phyloP scores from a whole-genome alignment of 2,329 filamentous ascomycete species.

The Didymellaceae sp. region DNA sequence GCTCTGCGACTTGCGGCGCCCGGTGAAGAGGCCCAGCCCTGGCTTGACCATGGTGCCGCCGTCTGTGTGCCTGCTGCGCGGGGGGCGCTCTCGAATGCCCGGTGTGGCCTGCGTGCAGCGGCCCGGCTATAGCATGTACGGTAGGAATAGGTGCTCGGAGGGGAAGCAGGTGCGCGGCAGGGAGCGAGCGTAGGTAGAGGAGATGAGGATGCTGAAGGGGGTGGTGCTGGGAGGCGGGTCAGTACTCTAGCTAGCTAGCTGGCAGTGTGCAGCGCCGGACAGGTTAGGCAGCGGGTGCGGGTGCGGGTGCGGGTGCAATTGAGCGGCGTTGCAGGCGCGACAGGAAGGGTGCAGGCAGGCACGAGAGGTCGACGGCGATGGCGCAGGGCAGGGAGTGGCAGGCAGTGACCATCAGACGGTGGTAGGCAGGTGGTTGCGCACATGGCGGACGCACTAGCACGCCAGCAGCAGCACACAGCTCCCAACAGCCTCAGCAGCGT shows the following conservation, averaged over 20 bases:
- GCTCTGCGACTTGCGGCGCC: slow-evolving; percentile 47
- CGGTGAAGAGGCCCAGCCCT: slow-evolving; percentile 40
- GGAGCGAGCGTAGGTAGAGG: slow-evolving; percentile 5
- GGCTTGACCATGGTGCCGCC: slow-evolving; percentile 38
- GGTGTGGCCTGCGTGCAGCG: slow-evolving; percentile 26
- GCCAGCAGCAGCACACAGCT: slow-evolving; percentile 3
- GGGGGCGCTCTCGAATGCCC: slow-evolving; percentile 24
- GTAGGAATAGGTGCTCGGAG: not conserved
- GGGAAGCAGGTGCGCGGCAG: slow-evolving; percentile 11
- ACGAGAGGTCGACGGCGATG: not conserved
- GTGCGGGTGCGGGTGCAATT: not conserved
- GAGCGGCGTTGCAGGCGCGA: not conserved
- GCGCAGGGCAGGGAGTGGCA: not conserved
- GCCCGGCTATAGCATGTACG: slow-evolving; percentile 29
- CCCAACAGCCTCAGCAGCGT: slow-evolving; percentile 2
- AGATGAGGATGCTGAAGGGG: not conserved
- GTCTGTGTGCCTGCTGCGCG: slow-evolving; percentile 7
- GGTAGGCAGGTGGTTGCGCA: not conserved
- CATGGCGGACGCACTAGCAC: slow-evolving; percentile 8
- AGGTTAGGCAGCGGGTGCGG: not conserved
- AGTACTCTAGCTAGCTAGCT: no score
- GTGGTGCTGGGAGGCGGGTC: slow-evolving; percentile 7
- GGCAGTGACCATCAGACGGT: slow-evolving; percentile 6
- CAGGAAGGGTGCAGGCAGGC: not conserved
- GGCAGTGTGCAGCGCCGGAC: not conserved